phyloP scores from a whole-genome alignment of 2,329 filamentous ascomycete species.

The Aspergillus brunneoviolaceus region DNA sequence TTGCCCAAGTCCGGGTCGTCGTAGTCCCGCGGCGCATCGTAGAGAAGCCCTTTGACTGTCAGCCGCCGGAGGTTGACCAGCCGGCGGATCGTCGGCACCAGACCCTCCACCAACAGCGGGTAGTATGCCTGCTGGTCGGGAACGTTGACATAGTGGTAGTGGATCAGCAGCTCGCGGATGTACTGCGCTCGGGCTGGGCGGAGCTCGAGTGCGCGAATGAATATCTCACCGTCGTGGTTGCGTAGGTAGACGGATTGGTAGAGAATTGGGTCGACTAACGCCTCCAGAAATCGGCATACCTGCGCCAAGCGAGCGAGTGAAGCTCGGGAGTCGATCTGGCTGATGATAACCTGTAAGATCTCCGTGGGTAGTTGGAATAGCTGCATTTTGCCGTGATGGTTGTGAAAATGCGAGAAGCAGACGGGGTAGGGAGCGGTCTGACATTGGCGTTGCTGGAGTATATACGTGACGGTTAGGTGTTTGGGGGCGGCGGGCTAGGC shows the following conservation, averaged over 20 bases:
- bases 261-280: not conserved
- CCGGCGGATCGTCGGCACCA: not conserved
- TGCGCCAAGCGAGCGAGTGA: conserved; percentile 2
- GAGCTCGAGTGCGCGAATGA: conserved; percentile 1
- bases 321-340: not conserved
- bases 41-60: conserved; percentile 9
- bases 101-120: conserved; percentile 1
- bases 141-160: conserved; percentile 6
- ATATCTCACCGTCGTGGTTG: not conserved
- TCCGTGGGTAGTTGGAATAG: conserved; percentile 3
- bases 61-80: conserved; percentile 3
- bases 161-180: conserved; percentile 1
- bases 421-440: not conserved
- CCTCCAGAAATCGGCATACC: conserved; percentile 1
- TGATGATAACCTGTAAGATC: not conserved
- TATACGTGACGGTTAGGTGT: not conserved
- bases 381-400: not conserved
- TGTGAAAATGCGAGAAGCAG: not conserved
- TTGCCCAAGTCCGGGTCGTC: not conserved
- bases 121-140: conserved; percentile 5
- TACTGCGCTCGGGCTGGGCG: not conserved
- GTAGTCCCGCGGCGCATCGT: not conserved
- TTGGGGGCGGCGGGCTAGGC: not conserved
- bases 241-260: conserved; percentile 7
- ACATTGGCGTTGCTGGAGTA: not conserved